Evolutionary conservation across 2,329 filamentous ascomycete genomes (phyloP).

Genomic region (Plenodomus biglobosus): DNA sequence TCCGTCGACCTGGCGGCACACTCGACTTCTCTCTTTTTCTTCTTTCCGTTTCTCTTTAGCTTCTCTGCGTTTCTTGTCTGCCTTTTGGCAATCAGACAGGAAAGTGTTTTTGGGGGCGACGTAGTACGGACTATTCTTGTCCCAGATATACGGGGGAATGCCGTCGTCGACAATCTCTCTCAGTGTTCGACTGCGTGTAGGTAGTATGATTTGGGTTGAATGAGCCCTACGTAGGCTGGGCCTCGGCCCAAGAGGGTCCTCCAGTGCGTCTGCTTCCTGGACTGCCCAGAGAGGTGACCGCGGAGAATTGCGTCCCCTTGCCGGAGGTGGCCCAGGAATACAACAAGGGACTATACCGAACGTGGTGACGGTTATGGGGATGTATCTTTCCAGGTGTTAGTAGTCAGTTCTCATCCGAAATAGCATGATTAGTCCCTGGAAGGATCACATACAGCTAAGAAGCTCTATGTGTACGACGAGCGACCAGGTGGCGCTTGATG

Average conservation of each 20-base stretch:
- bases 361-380: not conserved
- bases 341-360: not conserved
- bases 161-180: not conserved
- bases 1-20: constrained; percentile 25
- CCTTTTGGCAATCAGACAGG: not conserved
- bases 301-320: not conserved
- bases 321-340: not conserved
- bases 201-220: not conserved
- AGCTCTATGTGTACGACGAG: not conserved
- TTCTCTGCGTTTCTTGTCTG: not conserved
- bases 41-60: not conserved
- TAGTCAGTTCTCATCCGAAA: not conserved
- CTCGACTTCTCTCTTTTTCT: constrained; percentile 4
- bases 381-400: not conserved
- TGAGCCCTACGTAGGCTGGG: not conserved
- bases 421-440: not conserved
- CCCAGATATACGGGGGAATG: not conserved
- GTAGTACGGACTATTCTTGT: not conserved
- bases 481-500: not conserved
- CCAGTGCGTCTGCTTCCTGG: not conserved
- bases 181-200: not conserved
- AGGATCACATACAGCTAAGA: not conserved
- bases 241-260: not conserved
- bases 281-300: not conserved
- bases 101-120: not conserved